phyloP scores from a whole-genome alignment of 257 asterid genomes.

The Gentiana straminea region DNA sequence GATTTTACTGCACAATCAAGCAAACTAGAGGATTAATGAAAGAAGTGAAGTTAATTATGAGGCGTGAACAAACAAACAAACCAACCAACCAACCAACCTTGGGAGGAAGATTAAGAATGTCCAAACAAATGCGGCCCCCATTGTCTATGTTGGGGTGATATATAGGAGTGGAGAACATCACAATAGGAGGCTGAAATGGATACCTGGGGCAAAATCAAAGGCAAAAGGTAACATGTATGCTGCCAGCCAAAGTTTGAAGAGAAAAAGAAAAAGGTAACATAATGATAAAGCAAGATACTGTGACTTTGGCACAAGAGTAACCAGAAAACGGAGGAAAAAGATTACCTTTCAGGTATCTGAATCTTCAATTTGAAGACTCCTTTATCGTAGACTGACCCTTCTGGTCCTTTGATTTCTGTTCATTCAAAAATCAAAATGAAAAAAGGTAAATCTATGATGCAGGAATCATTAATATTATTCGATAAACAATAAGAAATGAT shows the following conservation, averaged over 20 bases:
- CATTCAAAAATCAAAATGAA: neutral
- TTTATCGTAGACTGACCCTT: conserved; percentile 56
- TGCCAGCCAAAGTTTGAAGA: neutral
- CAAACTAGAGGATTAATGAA: no score
- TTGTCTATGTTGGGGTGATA: conserved; percentile 82
- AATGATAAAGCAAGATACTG: no score
- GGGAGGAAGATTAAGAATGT: conserved; percentile 89
- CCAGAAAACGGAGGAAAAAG: neutral
- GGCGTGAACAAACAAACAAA: no score
- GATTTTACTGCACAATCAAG: no score
- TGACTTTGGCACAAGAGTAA: neutral
- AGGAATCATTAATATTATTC: no score
- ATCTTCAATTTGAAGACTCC: conserved; percentile 58
- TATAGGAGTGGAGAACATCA: conserved; percentile 65
- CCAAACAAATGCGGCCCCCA: conserved; percentile 95
- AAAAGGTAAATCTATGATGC: neutral
- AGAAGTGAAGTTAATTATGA: no score
- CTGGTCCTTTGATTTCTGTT: conserved; percentile 67
- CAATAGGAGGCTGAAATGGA: conserved; percentile 85
- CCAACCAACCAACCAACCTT: conserved; percentile 30
- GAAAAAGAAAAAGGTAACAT: neutral
- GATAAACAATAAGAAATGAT: neutral
- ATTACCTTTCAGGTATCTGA: conserved; percentile 70
- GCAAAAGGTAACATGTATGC: neutral
- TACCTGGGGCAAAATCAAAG: conserved; percentile 28